Evolutionary conservation across 116 monocot genomes (phyloP), one percentile per base, ranked within the genome.

Genomic region (Cymodocea nodosa): DNA sequence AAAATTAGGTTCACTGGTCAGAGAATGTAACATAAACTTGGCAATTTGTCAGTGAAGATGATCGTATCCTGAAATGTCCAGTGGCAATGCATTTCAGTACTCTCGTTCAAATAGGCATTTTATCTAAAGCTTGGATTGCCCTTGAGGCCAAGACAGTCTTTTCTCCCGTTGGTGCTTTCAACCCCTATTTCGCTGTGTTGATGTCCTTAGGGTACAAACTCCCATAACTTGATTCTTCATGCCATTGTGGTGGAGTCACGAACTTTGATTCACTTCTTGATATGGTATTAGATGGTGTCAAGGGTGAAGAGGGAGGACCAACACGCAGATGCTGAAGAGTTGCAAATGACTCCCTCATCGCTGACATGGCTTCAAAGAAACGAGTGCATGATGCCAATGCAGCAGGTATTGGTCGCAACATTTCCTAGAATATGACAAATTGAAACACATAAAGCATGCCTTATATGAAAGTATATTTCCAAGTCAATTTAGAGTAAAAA

Each of bases 311-410:
- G 14, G 64, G 62, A 50, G 70, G 73, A 19, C 88, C 80, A 1
- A 82, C 80, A 34, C 97, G 88, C 15, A 87, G 70, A 52, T 85
- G 81, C 63, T 97, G 97, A 34, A 97, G 85, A 6, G 86, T 91
- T 20, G 72, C 72, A 58, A 97, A 88, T 6, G 91, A 97, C 48
- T 97, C 97, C 68, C 91, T 85, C 97, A 97, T 97, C 0, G 97
- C 97, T 34, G 91, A 87, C 97, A 97, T 91, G 2, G 97, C 97
- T 58, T 97, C 97, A 12, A 91, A 97, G 76, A 88, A 88, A 10
- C 97, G 85, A 0, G 91, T 97, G 73, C 97, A 97, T 20, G 97
- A 91, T 60, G 97, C 90, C 59, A 97, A 75, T 7, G 97, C 97
- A 34, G 85, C 81, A 50, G 97, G 97, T 20, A 97, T 97, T 1